Conservation (phyloP, 2,329 filamentous ascomycete genomes). For the Periconia digitata region DNA sequence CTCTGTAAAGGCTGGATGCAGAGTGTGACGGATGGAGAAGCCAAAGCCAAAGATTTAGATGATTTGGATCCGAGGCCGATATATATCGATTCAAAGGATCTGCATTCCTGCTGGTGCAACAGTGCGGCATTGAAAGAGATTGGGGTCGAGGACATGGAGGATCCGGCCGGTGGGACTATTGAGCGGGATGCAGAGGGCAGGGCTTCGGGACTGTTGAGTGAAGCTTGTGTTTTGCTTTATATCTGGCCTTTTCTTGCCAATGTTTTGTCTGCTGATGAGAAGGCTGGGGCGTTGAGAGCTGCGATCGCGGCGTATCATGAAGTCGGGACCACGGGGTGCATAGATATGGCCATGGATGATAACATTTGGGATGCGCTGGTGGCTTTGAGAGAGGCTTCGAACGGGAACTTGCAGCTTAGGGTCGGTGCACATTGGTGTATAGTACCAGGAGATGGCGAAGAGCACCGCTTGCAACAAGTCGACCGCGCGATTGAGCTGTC, state of each 20-base stretch:
- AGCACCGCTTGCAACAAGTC: conserved; percentile 53
- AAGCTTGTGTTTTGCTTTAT: conserved; percentile 56
- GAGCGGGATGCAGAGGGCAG: conserved; percentile 52
- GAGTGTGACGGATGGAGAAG: conserved; percentile 55
- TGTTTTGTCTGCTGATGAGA: conserved; percentile 53
- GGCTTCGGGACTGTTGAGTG: conserved; percentile 55
- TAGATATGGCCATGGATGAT: conserved; percentile 64
- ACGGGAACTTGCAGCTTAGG: conserved; percentile 47
- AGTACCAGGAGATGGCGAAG: conserved; percentile 48
- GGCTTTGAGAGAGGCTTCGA: conserved; percentile 37
- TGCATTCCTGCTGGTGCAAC: conserved; percentile 61
- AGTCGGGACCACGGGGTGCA: conserved; percentile 56
- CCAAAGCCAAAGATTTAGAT: conserved; percentile 55
- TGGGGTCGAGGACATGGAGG: conserved; percentile 48
- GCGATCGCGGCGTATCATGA: conserved; percentile 54
- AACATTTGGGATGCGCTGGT: conserved; percentile 56
- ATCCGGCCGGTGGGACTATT: conserved; percentile 57
- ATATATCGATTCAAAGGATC: conserved; percentile 59
- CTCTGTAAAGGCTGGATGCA: conserved; percentile 60
- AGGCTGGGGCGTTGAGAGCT: conserved; percentile 48
- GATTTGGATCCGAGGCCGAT: conserved; percentile 56
- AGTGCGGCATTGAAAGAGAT: conserved; percentile 55
- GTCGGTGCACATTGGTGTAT: conserved; percentile 62
- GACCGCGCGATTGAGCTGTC: conserved; percentile 54
- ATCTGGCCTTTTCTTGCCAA: conserved; percentile 58